These are phyloP conservation scores for Penicillium sp. DNA, from an alignment of 2,329 filamentous ascomycete genomes.

Conservation along the genomic window DNA sequence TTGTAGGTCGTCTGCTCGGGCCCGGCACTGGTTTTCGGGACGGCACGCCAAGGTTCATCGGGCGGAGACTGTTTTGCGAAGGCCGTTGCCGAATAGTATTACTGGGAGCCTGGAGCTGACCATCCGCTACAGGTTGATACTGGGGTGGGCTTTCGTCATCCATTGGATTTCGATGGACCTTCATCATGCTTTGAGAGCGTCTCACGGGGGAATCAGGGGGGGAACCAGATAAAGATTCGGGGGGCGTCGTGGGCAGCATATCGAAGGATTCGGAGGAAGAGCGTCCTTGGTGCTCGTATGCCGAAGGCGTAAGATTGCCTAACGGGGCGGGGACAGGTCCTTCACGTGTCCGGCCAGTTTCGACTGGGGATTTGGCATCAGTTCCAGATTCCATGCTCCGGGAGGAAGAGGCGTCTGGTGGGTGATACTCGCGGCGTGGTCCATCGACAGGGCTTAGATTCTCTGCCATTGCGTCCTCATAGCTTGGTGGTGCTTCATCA, in stretches of 20 bases:
- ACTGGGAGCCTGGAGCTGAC: slow-evolving; percentile 11
- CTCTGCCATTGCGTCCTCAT: slow-evolving; percentile 88
- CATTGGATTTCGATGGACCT: slow-evolving; percentile 25
- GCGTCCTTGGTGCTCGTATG: slow-evolving; percentile 19
- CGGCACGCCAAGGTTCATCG: slow-evolving; percentile 40
- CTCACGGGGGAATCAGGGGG: slow-evolving; percentile 31
- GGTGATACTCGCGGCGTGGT: slow-evolving; percentile 56
- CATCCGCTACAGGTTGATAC: slow-evolving; percentile 30
- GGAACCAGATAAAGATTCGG: slow-evolving; percentile 35
- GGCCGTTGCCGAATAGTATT: slow-evolving; percentile 18
- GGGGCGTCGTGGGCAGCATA: slow-evolving; percentile 39
- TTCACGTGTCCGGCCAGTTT: slow-evolving; percentile 29
- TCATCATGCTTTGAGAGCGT: slow-evolving; percentile 35
- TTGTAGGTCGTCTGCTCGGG: slow-evolving; percentile 2
- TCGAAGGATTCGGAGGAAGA: slow-evolving; percentile 42
- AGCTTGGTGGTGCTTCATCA: slow-evolving; percentile 88
- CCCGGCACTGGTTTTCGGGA: slow-evolving; percentile 39
- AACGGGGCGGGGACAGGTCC: slow-evolving; percentile 17
- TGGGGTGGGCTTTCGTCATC: slow-evolving; percentile 33
- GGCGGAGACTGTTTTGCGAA: slow-evolving; percentile 25
- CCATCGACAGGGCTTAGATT: slow-evolving; percentile 72
- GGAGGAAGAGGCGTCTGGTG: slow-evolving; percentile 38
- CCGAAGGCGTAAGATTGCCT: slow-evolving; percentile 22
- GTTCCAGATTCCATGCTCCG: slow-evolving; percentile 33
- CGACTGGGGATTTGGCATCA: slow-evolving; percentile 40